Percentiles rank a stretch among this genome's conserved stretches.
Conservation (phyloP, 164 flowering plant species). For the Tinospora cordifolia region DNA sequence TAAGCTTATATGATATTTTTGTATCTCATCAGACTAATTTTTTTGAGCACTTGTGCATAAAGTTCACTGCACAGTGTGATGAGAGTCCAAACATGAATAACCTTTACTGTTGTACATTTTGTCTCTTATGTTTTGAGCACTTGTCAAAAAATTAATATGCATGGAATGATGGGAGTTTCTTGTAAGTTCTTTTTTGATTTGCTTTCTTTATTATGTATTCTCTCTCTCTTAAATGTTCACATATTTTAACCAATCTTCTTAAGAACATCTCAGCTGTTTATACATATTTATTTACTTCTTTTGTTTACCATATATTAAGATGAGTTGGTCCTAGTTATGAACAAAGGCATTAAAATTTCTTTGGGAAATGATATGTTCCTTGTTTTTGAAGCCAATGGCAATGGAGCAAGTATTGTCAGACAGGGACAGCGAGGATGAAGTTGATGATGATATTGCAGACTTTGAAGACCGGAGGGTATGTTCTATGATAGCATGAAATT, state of each 20-base stretch:
- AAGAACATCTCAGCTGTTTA: background rate
- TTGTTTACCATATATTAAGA: background rate
- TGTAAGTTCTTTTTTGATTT: background rate
- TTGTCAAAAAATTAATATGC: no score
- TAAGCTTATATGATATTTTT: no score
- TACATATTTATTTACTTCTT: background rate
- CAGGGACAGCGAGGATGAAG: slow-evolving; percentile 93
- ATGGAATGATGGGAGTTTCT: no score
- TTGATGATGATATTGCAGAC: slow-evolving; percentile 95
- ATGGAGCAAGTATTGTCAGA: slow-evolving; percentile 81
- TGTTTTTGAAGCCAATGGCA: slow-evolving; percentile 73
- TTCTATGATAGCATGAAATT: background rate
- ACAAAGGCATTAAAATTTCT: background rate
- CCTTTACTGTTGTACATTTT: no score
- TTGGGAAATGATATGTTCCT: slow-evolving; percentile 5
- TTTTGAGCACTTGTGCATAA: no score
- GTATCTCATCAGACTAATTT: no score
- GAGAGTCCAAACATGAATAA: no score
- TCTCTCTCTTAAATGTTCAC: background rate
- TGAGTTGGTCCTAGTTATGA: background rate
- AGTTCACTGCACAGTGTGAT: no score
- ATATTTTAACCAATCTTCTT: background rate
- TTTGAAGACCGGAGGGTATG: slow-evolving; percentile 94
- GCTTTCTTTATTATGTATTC: background rate
- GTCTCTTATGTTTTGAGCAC: no score